A percentile compares a stretch with the other conserved stretches of the same genome.
These are phyloP conservation scores for Climacium dendroides DNA, from an alignment of 225 moss, liverwort and hornwort species.

Conservation along the genomic window DNA sequence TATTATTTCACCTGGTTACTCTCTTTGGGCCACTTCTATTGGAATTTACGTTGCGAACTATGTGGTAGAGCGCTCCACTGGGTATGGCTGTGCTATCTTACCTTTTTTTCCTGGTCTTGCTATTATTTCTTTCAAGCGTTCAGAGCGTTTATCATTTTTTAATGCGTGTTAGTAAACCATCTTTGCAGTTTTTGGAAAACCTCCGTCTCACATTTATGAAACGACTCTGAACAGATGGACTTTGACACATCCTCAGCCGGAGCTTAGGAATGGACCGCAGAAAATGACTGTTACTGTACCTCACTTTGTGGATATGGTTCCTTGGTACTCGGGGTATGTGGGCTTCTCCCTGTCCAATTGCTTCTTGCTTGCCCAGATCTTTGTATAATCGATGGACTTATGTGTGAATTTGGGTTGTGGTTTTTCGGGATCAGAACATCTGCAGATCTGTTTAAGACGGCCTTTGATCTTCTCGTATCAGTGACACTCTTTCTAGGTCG, in stretches of 20 bases:
- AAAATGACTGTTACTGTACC: constrained; percentile 64
- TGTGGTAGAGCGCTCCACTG: constrained; percentile 98
- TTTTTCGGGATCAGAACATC: constrained; percentile 62
- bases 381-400: constrained; percentile 1
- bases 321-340: constrained; percentile 98
- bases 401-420: background rate
- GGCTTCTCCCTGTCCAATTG: background rate
- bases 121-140: background rate
- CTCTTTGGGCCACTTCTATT: constrained; percentile 97
- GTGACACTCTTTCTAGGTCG: constrained; percentile 92
- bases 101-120: background rate
- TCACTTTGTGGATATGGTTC: constrained; percentile 98
- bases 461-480: constrained; percentile 98
- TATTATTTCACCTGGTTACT: constrained; percentile 93
- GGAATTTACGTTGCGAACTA: constrained; percentile 95
- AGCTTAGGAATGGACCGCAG: constrained; percentile 51
- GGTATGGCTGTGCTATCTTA: constrained; percentile 25
- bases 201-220: background rate
- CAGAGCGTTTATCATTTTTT: background rate
- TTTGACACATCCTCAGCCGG: constrained; percentile 84
- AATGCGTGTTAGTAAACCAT: background rate
- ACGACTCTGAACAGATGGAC: constrained; percentile 65
- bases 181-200: background rate
- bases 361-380: background rate
- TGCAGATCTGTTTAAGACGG: constrained; percentile 98